Evolutionary conservation across 176 grass and related monocot genomes (phyloP), one percentile per base, ranked within the genome.

Genomic region (Pontederia crassipes): DNA sequence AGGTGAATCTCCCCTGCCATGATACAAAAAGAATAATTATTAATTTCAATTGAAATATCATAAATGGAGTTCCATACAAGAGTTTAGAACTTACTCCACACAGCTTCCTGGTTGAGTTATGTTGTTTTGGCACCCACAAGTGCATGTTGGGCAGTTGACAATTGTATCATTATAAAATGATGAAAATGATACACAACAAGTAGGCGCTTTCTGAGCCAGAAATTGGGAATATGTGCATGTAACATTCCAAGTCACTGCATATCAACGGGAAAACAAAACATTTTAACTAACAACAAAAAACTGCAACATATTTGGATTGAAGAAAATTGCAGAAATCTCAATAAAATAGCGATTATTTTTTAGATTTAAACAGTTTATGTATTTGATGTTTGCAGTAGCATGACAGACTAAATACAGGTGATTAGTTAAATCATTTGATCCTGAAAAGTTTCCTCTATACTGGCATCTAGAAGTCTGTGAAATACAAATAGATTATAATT

Each of bases 191-290:
- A 69, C 66, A 57, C 66, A 69, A 35, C 66, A 69, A 46, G 66
- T 69, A 24, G 66, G 66, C 3, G 66, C 47, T 32, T 69, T 57
- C 52, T 69, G 66, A 24, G 66, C 52, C 4, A 69, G 66, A 69
- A 69, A 69, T 17, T 69, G 66, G 17, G 66, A 69, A 53, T 69
- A 57, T 56, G 66, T 69, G 14, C 66, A 69, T 15, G 66, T 69
- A 47, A 69, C 40, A 53, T 69, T 69, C 66, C 66, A 69, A 56
- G 66, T 69, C 53, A 24, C 66, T 69, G 53, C 66, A 69, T 46
- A 12, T 32, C 56, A 69, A 56, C 35, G 57, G 17, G 10, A 8
- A 57, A 46, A 24, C 20, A 24, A 56, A 54, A 15, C 0, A 16
- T 16, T 53, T 49, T 49, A 40, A n/a, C 2, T 17, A 69, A 32